Evolutionary conservation across 176 grass and related monocot species (phyloP), one percentile per base, ranked within the genome.

Genomic region (Panicum miliaceum): DNA sequence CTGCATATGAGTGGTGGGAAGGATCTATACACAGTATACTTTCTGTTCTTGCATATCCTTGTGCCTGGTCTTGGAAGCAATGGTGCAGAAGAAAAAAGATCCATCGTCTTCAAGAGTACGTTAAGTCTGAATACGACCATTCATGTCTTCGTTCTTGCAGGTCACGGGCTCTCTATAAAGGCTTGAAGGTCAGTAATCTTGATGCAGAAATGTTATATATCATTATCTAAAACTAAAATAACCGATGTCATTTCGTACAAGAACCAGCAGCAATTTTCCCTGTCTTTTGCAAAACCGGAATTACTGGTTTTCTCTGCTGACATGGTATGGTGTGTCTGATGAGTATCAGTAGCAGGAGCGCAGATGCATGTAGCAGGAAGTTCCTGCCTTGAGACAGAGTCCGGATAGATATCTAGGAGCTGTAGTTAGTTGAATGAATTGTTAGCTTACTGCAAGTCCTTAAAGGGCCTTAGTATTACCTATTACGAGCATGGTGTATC

Each of bases 31-130:
- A 98, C 73, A 96, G 93, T 84, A 98, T 98, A 83, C 87, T 98
- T 72, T 90, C 93, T 82, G 74, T 98, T 71, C 87, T 98, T 87
- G 96, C 96, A 18, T 98, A 95, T 87, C 96, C 96, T 81, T 98
- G 96, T 90, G 96, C 96, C 41, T 98, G 96, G 96, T 98, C 93
- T 76, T 98, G 96, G 96, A 98, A 98, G 82, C 96, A 98, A 75
- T 98, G 93, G 93, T 69, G 91, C 36, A 89, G 91, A 91, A 98
- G 91, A 89, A 98, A 98, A 60, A 98, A 98, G 85, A 90, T 81
- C 61, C 91, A 90, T 68, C 93, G 87, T 43, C 90, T 98, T 88
- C 93, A 98, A 89, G 93, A 98, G 57, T 98, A 90, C 36, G 96
- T 98, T 56, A 98, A 96, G 89, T 93, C 96, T 77, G 93, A 98